Evolutionary conservation across 768 basidiomycete species (phyloP), one percentile per base, ranked within the genome.

Genomic region (Kwoniella heveanensis): DNA sequence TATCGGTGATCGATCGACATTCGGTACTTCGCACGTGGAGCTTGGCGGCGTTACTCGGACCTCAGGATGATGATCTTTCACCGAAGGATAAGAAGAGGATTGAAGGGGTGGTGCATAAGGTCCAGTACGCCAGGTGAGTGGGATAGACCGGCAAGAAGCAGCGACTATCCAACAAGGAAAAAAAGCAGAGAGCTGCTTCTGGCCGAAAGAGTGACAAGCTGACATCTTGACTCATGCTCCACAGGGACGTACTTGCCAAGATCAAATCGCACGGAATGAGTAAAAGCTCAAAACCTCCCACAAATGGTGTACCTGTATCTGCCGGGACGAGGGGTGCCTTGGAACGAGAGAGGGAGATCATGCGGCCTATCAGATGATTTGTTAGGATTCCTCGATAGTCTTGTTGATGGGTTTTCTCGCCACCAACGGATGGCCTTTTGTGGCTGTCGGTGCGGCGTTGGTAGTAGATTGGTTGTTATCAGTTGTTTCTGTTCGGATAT

Each of bases 1-100:
- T 98, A 53, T 91, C 92, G 2, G 88, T 94, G 79, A 94, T 97
- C 73, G 91, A 93, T 85, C 92, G 91, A 83, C 85, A 88, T 71
- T 90, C 92, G 82, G 84, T 84, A 59, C 81, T 93, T 77, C 87
- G 88, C 47, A 86, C 88, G 44, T 89, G 86, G 83, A 84, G 86
- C 32, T 82, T 95, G 48, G 84, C 84, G 51, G 86, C 88, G 57
- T 79, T 95, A 57, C 87, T 94, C 84, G 52, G 57, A 21, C 69
- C 72, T 4, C 25, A 57, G 17, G 49, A 46, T 22, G 65, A 68
- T 9, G 68, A 72, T 44, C 26, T 67, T 21, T 46, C 66, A 1
- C 12, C 65, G 6, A 66, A 65, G 52, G 70, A 77, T 19, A 70
- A 63, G 55, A 63, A 64, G 57, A 30, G 71, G 57, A 56, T 77